Evolutionary conservation across 176 grass and related monocot genomes (phyloP).

Genomic region (Zea luxurians): DNA sequence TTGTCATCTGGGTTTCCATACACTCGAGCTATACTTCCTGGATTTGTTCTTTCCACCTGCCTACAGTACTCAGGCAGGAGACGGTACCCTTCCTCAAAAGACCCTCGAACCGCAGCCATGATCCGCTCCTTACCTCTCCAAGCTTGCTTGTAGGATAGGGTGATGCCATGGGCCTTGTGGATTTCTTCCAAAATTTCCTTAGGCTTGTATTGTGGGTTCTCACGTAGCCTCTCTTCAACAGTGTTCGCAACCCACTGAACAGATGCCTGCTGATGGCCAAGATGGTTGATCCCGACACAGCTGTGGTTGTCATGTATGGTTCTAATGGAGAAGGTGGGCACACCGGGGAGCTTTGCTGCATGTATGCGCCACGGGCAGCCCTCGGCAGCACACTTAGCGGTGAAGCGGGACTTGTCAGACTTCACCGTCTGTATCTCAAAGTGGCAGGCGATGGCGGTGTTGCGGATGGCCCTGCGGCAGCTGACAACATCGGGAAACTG

Average conservation of each 20-base stretch:
- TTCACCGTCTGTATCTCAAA: conserved; percentile 98
- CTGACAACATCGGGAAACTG: conserved; percentile 86
- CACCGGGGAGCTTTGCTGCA: conserved; percentile 84
- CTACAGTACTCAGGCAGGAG: conserved; percentile 83
- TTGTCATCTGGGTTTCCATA: conserved; percentile 79
- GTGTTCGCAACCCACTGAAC: conserved; percentile 98
- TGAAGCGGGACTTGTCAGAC: conserved; percentile 86
- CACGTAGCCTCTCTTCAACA: conserved; percentile 80
- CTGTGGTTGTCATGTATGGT: conserved; percentile 83
- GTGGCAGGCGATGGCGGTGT: conserved; percentile 89
- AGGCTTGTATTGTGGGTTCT: conserved; percentile 94
- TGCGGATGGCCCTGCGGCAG: conserved; percentile 81
- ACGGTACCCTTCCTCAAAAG: conserved; percentile 94
- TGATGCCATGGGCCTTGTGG: conserved; percentile 92
- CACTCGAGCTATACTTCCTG: conserved; percentile 77
- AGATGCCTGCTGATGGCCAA: conserved; percentile 96
- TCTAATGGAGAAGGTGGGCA: conserved; percentile 87
- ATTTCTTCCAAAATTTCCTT: conserved; percentile 99
- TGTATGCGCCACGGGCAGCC: conserved; percentile 89
- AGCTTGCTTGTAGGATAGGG: conserved; percentile 95
- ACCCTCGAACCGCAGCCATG: conserved; percentile 87
- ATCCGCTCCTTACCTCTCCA: conserved; percentile 99
- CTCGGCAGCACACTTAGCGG: conserved; percentile 80
- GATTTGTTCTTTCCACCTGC: conserved; percentile 85
- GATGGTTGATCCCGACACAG: conserved; percentile 84